Evolutionary conservation across 2,329 filamentous ascomycete genomes (phyloP).

Genomic region (Pyricularia sp.): DNA sequence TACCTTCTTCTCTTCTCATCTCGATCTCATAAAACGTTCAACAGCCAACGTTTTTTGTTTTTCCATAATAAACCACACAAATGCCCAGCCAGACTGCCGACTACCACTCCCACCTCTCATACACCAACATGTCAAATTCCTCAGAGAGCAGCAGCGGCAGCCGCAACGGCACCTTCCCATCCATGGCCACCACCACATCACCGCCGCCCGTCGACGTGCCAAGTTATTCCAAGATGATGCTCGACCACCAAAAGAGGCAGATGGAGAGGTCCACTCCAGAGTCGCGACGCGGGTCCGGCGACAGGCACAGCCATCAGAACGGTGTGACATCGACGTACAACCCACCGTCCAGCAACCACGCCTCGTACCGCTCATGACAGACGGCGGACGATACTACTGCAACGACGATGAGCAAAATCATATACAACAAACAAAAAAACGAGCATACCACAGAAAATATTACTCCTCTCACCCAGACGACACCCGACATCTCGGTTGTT

Average conservation of each 20-base stretch:
- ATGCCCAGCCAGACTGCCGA: neutral
- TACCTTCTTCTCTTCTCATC: too few species aligned
- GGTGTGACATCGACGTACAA: neutral
- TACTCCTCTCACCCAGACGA: neutral
- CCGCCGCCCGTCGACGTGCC: slow-evolving; percentile 19
- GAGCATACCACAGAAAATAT: neutral
- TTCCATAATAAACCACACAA: neutral
- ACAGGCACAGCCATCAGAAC: slow-evolving; percentile 5
- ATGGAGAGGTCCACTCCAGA: slow-evolving; percentile 48
- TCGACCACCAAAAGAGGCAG: slow-evolving; percentile 55
- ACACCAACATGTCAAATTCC: slow-evolving; percentile 6
- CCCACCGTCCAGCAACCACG: neutral
- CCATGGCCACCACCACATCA: slow-evolving; percentile 13
- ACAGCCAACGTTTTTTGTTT: neutral
- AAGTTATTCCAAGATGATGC: slow-evolving; percentile 51
- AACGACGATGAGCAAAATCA: neutral
- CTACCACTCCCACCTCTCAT: neutral
- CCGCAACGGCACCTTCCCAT: slow-evolving; percentile 3
- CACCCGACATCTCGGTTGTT: neutral
- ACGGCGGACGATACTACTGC: neutral
- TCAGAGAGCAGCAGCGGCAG: slow-evolving; percentile 1
- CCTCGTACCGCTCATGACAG: neutral
- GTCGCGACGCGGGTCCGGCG: slow-evolving; percentile 22
- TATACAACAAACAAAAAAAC: neutral
- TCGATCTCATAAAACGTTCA: slow-evolving; percentile 4